A percentile compares a stretch with the other conserved stretches of the same genome.
These are phyloP conservation scores for Coleophoma cylindrospora DNA, from an alignment of 2,329 filamentous ascomycete species.

Conservation along the genomic window DNA sequence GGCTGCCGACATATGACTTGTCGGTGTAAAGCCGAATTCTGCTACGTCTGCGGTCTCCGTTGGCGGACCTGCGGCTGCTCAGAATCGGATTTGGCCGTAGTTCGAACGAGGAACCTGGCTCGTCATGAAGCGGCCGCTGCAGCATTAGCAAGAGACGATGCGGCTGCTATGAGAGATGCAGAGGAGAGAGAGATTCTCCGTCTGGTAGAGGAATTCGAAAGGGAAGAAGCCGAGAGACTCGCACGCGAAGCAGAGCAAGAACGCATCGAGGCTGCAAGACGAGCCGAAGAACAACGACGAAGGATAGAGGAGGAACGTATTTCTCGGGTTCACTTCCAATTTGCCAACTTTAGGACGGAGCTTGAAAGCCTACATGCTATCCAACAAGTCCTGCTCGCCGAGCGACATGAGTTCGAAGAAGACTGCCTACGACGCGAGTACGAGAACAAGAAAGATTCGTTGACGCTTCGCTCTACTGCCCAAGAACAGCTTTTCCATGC, in stretches of 20 bases:
- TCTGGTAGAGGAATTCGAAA: neutral
- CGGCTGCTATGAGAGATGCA: conserved; percentile 25
- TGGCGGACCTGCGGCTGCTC: conserved; percentile 72
- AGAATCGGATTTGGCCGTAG: conserved; percentile 35
- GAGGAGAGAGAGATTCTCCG: conserved; percentile 26
- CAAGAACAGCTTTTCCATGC: conserved; percentile 27
- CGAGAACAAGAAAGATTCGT: conserved; percentile 24
- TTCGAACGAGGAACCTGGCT: conserved; percentile 33
- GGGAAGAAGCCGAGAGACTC: neutral
- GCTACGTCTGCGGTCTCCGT: conserved; percentile 68
- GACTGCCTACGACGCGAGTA: conserved; percentile 27
- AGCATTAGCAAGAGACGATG: conserved; percentile 26
- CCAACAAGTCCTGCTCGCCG: conserved; percentile 34
- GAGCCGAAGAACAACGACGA: neutral
- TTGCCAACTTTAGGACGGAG: conserved; percentile 27
- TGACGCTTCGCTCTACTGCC: conserved; percentile 6
- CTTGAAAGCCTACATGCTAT: conserved; percentile 36
- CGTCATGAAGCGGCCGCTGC: conserved; percentile 29
- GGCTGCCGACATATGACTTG: conserved; percentile 89
- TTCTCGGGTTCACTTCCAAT: conserved; percentile 33
- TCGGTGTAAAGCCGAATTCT: conserved; percentile 75
- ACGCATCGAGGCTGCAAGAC: neutral
- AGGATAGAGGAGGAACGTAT: conserved; percentile 23
- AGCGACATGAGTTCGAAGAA: conserved; percentile 32
- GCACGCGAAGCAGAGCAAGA: neutral